These are phyloP conservation scores for Pichia rugopelliculosa DNA, from an alignment of 805 yeast genomes.

Conservation along the genomic window DNA sequence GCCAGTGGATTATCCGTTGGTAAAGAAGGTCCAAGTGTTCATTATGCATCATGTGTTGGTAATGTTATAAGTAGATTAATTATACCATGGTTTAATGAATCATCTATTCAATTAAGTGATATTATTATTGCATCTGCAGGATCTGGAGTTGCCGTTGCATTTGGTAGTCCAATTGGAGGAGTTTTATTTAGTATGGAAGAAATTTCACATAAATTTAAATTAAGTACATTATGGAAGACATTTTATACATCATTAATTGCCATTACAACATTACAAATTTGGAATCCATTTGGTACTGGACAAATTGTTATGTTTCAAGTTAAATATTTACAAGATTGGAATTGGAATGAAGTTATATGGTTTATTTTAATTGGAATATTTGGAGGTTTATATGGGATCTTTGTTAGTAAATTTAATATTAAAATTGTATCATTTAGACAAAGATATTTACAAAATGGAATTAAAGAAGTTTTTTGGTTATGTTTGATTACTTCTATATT, in stretches of 20 bases:
- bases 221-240: conserved; percentile 82
- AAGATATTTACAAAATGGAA: conserved; percentile 47
- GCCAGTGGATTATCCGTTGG: conserved; percentile 93
- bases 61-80: conserved; percentile 58
- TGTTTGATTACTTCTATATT: conserved; percentile 65
- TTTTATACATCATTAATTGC: conserved; percentile 89
- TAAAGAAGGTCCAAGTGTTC: conserved; percentile 97
- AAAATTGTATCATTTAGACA: conserved; percentile 73
- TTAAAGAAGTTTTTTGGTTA: conserved; percentile 64
- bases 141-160: conserved; percentile 98
- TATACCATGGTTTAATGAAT: conserved; percentile 32
- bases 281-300: conserved; percentile 92
- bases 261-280: conserved; percentile 66
- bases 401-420: conserved; percentile 69
- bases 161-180: conserved; percentile 96
- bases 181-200: conserved; percentile 91
- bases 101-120: conserved; percentile 43
- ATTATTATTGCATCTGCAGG: conserved; percentile 86
- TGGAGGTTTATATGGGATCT: conserved; percentile 86
- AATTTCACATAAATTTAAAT: conserved; percentile 64
- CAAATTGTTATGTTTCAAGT: conserved; percentile 91
- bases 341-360: conserved; percentile 72
- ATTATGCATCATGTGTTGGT: conserved; percentile 96
- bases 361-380: conserved; percentile 75
- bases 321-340: conserved; percentile 83